phyloP scores from a whole-genome alignment of 495 filamentous ascomycete genomes.

The Penicillium angulare region DNA sequence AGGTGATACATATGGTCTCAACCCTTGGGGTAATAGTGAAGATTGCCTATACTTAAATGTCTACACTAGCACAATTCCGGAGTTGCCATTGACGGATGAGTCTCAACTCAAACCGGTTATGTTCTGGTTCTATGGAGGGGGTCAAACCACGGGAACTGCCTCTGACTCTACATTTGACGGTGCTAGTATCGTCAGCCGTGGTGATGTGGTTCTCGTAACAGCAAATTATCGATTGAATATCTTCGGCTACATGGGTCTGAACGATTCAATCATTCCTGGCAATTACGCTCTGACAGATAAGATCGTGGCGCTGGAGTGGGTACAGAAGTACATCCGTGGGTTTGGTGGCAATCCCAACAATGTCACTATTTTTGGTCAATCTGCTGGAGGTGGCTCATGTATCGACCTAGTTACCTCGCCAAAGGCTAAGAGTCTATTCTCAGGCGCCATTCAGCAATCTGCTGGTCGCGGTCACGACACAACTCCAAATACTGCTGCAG shows the following conservation, averaged over 20 bases:
- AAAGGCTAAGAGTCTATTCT: not conserved
- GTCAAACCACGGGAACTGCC: not conserved
- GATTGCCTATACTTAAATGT: not conserved
- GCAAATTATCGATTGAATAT: not conserved
- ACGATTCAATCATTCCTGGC: not conserved
- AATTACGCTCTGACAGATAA: not conserved
- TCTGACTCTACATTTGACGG: not conserved
- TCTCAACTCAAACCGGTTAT: not conserved
- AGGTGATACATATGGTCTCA: not conserved
- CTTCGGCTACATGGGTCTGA: not conserved
- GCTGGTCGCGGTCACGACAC: not conserved
- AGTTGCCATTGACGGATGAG: not conserved
- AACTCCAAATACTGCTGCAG: not conserved
- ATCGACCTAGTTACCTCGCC: not conserved
- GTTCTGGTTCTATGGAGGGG: not conserved
- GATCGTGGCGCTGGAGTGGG: conserved; percentile 30
- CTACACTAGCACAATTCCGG: not conserved
- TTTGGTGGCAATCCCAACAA: conserved; percentile 70
- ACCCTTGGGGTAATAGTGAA: not conserved
- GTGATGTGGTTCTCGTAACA: not conserved
- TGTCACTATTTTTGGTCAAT: conserved; percentile 64
- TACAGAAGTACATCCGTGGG: conserved; percentile 32
- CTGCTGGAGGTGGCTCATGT: conserved; percentile 55
- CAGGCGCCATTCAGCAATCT: not conserved
- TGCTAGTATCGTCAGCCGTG: not conserved